These are phyloP conservation scores for Leccinum boreale DNA, from an alignment of 768 basidiomycete genomes.

Conservation along the genomic window DNA sequence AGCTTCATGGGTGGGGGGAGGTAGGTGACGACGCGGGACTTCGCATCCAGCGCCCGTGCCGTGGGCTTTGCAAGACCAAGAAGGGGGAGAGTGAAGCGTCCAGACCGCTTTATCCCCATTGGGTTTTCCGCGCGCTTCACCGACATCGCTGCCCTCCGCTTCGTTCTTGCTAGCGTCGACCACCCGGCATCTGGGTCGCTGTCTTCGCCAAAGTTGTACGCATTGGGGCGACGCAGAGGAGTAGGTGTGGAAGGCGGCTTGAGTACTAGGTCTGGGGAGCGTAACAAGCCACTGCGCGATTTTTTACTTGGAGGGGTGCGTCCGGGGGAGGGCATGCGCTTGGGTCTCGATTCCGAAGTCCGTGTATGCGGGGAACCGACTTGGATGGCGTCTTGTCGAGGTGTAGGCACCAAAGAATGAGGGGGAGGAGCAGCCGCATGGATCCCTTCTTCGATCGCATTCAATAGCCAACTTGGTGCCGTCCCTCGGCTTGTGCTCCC, in stretches of 20 bases:
- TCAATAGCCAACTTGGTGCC: conserved; percentile 6
- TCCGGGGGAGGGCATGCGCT: conserved; percentile 1
- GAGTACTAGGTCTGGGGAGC: neutral
- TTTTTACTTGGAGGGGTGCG: conserved; percentile 2
- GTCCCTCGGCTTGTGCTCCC: neutral
- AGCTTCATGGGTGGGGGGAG: conserved; percentile 21
- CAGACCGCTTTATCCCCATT: conserved; percentile 15
- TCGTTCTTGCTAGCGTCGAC: conserved; percentile 12
- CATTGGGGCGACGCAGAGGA: conserved; percentile 1
- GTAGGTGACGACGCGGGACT: conserved; percentile 27
- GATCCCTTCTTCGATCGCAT: conserved; percentile 1
- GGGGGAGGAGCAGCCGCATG: neutral
- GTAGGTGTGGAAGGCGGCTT: neutral
- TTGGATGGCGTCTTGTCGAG: neutral
- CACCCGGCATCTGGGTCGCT: conserved; percentile 20
- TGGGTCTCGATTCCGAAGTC: conserved; percentile 7
- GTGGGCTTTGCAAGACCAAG: neutral
- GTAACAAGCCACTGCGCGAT: neutral
- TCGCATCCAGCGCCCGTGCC: neutral
- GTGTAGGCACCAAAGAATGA: neutral
- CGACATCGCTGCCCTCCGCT: neutral
- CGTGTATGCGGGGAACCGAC: conserved; percentile 1
- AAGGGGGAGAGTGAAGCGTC: conserved; percentile 21
- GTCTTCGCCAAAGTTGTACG: conserved; percentile 19
- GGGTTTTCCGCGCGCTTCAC: neutral